These are phyloP conservation scores for Leccinum ochraceum DNA, from an alignment of 768 basidiomycete species.

Conservation along the genomic window DNA sequence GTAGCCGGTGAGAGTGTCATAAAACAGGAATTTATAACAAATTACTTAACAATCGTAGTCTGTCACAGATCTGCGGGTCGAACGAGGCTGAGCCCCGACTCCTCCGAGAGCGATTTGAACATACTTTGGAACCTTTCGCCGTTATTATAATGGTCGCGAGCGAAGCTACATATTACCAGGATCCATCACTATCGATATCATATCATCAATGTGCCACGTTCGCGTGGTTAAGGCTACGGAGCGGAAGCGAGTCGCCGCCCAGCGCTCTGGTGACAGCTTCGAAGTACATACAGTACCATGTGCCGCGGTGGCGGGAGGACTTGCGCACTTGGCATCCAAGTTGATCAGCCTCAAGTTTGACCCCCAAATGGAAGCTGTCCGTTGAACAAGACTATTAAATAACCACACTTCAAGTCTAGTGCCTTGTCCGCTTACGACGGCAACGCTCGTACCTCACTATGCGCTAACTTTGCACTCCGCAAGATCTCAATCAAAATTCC, in stretches of 20 bases:
- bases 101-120: not conserved
- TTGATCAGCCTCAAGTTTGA: not conserved
- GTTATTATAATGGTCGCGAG: not conserved
- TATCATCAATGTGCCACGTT: not conserved
- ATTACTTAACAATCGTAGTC: not conserved
- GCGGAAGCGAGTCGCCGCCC: not conserved
- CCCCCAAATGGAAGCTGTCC: not conserved
- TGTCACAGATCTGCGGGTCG: not conserved
- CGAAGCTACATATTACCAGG: not conserved
- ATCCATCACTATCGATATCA: not conserved
- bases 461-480: not conserved
- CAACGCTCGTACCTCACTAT: not conserved
- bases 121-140: not conserved
- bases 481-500: not conserved
- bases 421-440: not conserved
- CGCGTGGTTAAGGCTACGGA: not conserved
- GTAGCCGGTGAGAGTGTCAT: not conserved
- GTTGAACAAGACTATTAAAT: not conserved
- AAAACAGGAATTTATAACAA: not conserved
- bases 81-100: not conserved
- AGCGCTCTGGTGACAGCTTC: not conserved
- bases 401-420: not conserved
- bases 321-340: not conserved
- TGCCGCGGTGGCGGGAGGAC: not conserved
- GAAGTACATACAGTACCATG: not conserved